Evolutionary conservation across 371 early-diverging fungal species (phyloP), one percentile per base, ranked within the genome.

Genomic region (Chytridium lagenaria): DNA sequence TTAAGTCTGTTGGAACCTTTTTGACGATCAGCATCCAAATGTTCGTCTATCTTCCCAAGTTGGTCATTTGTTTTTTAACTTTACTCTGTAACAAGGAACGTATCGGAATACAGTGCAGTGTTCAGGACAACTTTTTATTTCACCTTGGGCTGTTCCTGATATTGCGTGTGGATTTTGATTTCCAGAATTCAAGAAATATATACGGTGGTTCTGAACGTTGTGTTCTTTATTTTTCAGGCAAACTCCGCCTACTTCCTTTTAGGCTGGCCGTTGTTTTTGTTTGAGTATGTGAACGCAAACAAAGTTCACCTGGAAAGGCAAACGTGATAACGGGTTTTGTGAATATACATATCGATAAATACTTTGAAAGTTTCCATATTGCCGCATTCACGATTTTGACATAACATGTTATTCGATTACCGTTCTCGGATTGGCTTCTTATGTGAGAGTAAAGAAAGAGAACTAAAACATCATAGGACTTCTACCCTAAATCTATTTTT

Each of bases 101-200:
- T 92, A 12, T 88, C 93, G 1, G 98, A 98, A 81, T 98, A 98
- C n/a, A n/a, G n/a, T n/a, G n/a, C 77, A 98, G 98, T 28, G 87
- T 95, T 57, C 98, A 98, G 74, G 98, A 98, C 98, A 98, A 98
- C 85, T 98, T 98, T 78, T 98, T 98, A n/a, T 78, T 87, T 95
- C 69, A 98, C 98, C 0, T 37, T 50, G 55, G 59, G 16, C 26
- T 75, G 30, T 70, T 69, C 67, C n/a, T n/a, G n/a, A n/a, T n/a
- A 28, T 51, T 22, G 64, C 31, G 19, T 44, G 55, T 37, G n/a
- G 59, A 68, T 50, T 50, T 28, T 0, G 38, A 34, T 16, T 44
- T 33, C 19, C 70, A 37, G 26, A 67, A 65, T 19, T 80, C 77
- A n/a, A 51, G 77, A 22, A 38, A 75, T 34, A 68, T 76, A n/a